Percentiles rank a stretch among this genome's conserved stretches.
These are phyloP conservation scores for Lodderomyces pseudojiufengensis DNA, from an alignment of 1,139 yeast species.

Conservation along the genomic window DNA sequence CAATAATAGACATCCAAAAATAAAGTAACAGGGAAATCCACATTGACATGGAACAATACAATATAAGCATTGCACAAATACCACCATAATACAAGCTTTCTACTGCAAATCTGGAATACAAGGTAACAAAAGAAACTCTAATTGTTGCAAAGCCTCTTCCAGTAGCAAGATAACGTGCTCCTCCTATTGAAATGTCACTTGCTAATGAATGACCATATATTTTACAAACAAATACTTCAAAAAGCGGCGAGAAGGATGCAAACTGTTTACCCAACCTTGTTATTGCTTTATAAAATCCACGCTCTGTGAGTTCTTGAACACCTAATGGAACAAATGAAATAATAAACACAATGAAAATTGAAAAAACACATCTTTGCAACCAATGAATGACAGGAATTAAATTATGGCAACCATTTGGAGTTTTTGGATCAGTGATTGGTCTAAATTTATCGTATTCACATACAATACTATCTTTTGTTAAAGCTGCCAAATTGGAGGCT, in stretches of 20 bases:
- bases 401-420: constrained; percentile 46
- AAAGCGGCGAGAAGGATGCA: constrained; percentile 48
- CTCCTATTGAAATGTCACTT: constrained; percentile 48
- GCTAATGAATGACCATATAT: constrained; percentile 48
- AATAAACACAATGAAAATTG: constrained; percentile 47
- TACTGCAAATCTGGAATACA: constrained; percentile 46
- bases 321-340: constrained; percentile 50
- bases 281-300: constrained; percentile 45
- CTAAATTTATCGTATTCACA: constrained; percentile 44
- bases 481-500: constrained; percentile 45
- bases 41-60: constrained; percentile 44
- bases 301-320: constrained; percentile 49
- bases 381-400: constrained; percentile 49
- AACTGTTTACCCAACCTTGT: constrained; percentile 45
- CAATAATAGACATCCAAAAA: constrained; percentile 48
- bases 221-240: constrained; percentile 52
- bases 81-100: constrained; percentile 47
- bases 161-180: constrained; percentile 53
- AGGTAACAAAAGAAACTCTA: constrained; percentile 39
- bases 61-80: constrained; percentile 32
- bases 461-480: constrained; percentile 41
- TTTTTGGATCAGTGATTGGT: constrained; percentile 46
- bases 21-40: constrained; percentile 46
- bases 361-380: constrained; percentile 47
- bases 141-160: constrained; percentile 55